Percentiles rank a stretch among this genome's conserved stretches.
Conservation (phyloP, 1,284 basidiomycete species). For the Pseudozyma sp. region DNA sequence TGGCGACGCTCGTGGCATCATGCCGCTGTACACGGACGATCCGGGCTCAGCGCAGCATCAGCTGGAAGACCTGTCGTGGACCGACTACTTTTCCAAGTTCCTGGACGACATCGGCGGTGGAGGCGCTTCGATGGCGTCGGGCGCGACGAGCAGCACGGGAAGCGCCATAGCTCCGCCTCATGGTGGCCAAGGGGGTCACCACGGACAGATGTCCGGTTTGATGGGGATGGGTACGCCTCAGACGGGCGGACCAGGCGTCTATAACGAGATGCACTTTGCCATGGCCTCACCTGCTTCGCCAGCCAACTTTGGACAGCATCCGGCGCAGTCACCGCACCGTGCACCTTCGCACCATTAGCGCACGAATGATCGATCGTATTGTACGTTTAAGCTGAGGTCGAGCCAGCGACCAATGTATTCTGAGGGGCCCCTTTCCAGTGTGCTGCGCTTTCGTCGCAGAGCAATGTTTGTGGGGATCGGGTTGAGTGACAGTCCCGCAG, state of each 20-base stretch:
- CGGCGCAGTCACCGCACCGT: constrained; percentile 23
- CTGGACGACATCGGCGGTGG: constrained; percentile 44
- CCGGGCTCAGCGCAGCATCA: constrained; percentile 37
- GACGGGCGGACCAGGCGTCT: constrained; percentile 1
- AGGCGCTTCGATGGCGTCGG: constrained; percentile 12
- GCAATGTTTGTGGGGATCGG: too few species aligned
- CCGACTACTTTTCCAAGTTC: constrained; percentile 50
- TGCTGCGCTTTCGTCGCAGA: too few species aligned
- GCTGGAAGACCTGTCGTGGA: constrained; percentile 51
- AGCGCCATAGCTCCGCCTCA: constrained; percentile 1
- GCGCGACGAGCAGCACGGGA: constrained; percentile 4
- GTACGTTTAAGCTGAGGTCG: neutral
- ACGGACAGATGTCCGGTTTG: constrained; percentile 11
- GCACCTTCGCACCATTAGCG: constrained; percentile 7
- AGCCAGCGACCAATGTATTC: too few species aligned
- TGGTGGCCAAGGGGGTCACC: neutral
- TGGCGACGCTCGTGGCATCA: constrained; percentile 46
- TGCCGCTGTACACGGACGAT: constrained; percentile 43
- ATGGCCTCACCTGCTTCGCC: constrained; percentile 26
- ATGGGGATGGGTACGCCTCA: constrained; percentile 6
- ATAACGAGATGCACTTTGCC: constrained; percentile 32
- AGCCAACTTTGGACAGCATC: neutral
- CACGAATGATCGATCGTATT: neutral
- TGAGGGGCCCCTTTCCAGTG: too few species aligned
- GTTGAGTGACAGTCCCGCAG: too few species aligned